Percentiles rank a stretch among this genome's conserved stretches.
These are phyloP conservation scores for Hyaloscypha variabilis DNA, from an alignment of 495 filamentous ascomycete species.

Conservation along the genomic window DNA sequence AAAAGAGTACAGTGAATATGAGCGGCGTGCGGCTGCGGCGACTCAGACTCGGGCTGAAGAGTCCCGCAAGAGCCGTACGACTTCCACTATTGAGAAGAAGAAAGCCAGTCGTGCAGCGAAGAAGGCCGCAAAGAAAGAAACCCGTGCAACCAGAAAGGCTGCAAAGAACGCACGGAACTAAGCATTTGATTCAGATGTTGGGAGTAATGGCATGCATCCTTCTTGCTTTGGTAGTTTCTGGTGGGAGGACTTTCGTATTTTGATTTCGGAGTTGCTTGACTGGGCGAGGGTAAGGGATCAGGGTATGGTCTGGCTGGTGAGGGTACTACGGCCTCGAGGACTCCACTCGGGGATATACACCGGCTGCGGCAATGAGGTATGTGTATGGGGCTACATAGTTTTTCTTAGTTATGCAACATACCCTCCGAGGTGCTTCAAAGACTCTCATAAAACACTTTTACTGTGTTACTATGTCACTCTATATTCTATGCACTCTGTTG, in stretches of 20 bases:
- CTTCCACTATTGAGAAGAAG: constrained; percentile 9
- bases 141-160: constrained; percentile 17
- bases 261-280: constrained; percentile 25
- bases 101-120: constrained; percentile 17
- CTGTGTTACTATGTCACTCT: not conserved
- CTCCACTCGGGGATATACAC: constrained; percentile 10
- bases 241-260: constrained; percentile 19
- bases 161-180: constrained; percentile 10
- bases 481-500: not conserved
- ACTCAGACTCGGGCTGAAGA: constrained; percentile 4
- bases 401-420: constrained; percentile 23
- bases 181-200: constrained; percentile 17
- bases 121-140: constrained; percentile 22
- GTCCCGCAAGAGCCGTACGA: constrained; percentile 4
- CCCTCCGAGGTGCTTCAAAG: not conserved
- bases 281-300: constrained; percentile 13
- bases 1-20: constrained; percentile 26
- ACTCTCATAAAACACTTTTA: not conserved
- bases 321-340: constrained; percentile 2
- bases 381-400: constrained; percentile 25
- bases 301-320: constrained; percentile 13
- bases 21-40: constrained; percentile 24
- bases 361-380: constrained; percentile 13
- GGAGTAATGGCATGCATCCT: constrained; percentile 21
- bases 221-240: constrained; percentile 15